Base-by-base conservation (phyloP, 805 yeast genomes). In the Candida dajiaensis region DNA sequence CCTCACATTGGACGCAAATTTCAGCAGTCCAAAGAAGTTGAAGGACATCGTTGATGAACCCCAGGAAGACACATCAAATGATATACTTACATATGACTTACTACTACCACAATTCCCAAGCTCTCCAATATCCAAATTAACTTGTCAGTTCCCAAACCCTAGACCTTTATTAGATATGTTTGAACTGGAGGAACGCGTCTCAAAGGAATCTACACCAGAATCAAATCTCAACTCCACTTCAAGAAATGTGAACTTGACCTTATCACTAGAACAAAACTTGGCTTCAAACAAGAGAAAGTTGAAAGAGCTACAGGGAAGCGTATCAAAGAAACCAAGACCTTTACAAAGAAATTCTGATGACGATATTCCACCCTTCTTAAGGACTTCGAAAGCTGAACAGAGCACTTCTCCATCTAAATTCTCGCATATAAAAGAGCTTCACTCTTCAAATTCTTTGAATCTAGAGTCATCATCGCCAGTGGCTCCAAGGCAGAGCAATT, bases 141-240 rank as follows among this genome's bases (percentile, higher is more conserved):
- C 52, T 18, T 48, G 51, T 13, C 54, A 47, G 42, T 52, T 51
- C 36, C 55, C 59, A 13, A 57, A 52, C 8, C 50, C 55, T 8
- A 51, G 39, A 19, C 53, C 60, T 13, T 25, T 50, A 4, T 42
- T 41, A 22, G 59, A 54, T 4, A 12, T 51, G 13, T 53, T 56
- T 29, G 54, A 43, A 2, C 26, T 47, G n/a, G 52, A 47, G 9
- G 52, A 45, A 12, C 22, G 40, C n/a, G 46, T n/a, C 11, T 49
- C 41, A 8, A 33, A 12, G 16, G 36, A 33, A 9, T 33, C 20
- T 33, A 16, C 36, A 33, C 36, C 36, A 16, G 36, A 33, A 16
- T 20, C 36, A 33, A 8, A 16, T 9, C 8, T 33, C 20, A 33
- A 12, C 20, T 6, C 36, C 18, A 33, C 9, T 36, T 36, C 23